Percentiles rank a stretch among this genome's conserved stretches.
phyloP scores from a whole-genome alignment of 768 basidiomycete genomes.

The Tremella fuciformis region DNA sequence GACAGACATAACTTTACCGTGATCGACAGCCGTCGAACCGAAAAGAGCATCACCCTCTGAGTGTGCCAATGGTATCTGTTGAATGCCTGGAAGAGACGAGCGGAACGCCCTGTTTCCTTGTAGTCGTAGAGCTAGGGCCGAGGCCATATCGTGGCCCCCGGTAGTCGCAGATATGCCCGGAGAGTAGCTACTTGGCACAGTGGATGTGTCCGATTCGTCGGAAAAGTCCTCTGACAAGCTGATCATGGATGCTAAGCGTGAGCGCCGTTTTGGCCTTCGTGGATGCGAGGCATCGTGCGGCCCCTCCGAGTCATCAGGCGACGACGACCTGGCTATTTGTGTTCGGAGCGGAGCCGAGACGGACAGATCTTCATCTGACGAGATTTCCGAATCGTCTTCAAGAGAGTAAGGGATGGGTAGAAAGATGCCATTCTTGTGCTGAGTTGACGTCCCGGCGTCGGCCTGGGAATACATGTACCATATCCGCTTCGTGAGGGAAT shows the following conservation, averaged over 20 bases:
- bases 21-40: no score
- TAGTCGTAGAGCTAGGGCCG: conserved; percentile 6
- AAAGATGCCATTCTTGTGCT: conserved; percentile 31
- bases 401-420: conserved; percentile 30
- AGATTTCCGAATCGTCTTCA: conserved; percentile 12
- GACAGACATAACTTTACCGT: neutral
- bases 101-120: no score
- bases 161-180: neutral
- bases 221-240: no score
- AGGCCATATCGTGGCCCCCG: conserved; percentile 6
- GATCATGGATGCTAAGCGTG: no score
- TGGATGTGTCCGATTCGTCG: conserved; percentile 20
- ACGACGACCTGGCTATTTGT: conserved; percentile 1
- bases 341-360: neutral
- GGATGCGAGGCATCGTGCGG: neutral
- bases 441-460: conserved; percentile 5
- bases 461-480: conserved; percentile 32
- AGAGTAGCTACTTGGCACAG: neutral
- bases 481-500: conserved; percentile 63
- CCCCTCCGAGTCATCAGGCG: conserved; percentile 6
- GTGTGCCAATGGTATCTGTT: no score
- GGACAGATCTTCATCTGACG: neutral
- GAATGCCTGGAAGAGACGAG: no score
- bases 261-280: neutral
- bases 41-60: no score